phyloP scores from a whole-genome alignment of 2,329 filamentous ascomycete species.

The Ascochyta fabae region DNA sequence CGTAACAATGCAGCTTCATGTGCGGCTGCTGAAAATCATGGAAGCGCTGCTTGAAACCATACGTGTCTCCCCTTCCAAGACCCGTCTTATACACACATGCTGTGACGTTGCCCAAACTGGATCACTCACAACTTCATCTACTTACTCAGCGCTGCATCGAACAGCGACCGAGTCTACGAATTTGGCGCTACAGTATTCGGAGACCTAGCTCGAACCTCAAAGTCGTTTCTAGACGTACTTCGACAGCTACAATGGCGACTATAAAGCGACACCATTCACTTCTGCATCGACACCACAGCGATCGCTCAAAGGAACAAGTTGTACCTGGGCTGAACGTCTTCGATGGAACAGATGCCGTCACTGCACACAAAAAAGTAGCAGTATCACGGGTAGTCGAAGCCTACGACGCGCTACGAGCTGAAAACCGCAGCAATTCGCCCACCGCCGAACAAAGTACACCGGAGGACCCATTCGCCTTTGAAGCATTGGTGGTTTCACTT shows the following conservation, averaged over 20 bases:
- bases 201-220: slow-evolving; percentile 11
- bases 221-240: slow-evolving; percentile 3
- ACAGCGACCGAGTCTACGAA: slow-evolving; percentile 17
- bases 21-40: slow-evolving; percentile 10
- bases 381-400: slow-evolving; percentile 18
- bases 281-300: slow-evolving; percentile 14
- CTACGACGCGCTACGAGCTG: slow-evolving; percentile 14
- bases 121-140: slow-evolving; percentile 17
- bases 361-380: slow-evolving; percentile 13
- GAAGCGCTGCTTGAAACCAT: slow-evolving; percentile 11
- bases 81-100: slow-evolving; percentile 7
- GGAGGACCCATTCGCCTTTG: slow-evolving; percentile 23
- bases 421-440: slow-evolving; percentile 11
- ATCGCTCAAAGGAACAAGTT: slow-evolving; percentile 11
- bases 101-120: slow-evolving; percentile 15
- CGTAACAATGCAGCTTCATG: slow-evolving; percentile 13
- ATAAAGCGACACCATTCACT: slow-evolving; percentile 17
- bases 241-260: slow-evolving; percentile 17
- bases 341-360: slow-evolving; percentile 15
- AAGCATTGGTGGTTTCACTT: slow-evolving; percentile 20
- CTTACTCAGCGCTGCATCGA: slow-evolving; percentile 19
- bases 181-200: slow-evolving; percentile 18
- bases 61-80: slow-evolving; percentile 10
- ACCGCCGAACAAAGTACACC: slow-evolving; percentile 11
- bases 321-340: background rate